Evolutionary conservation across 2,329 filamentous ascomycete genomes (phyloP), one percentile per base, ranked within the genome.

Genomic region (Xylariales sp.): DNA sequence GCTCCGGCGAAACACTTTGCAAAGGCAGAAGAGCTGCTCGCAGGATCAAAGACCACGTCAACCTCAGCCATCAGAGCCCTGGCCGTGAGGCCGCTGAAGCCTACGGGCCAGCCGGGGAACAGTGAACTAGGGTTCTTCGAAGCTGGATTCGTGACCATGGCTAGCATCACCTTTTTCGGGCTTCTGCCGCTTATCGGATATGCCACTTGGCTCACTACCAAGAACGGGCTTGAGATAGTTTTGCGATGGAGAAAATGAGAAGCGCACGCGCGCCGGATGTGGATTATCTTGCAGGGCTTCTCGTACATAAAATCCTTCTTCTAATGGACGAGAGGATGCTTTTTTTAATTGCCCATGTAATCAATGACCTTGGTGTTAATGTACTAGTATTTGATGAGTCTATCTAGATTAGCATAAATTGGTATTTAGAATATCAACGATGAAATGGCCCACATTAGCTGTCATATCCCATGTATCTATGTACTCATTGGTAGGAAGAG

Each of bases 111-210:
- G 44, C 54, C 53, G 2, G 45, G 50, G 20, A 45, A 66, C 38
- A 25, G 46, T 40, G 42, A 56, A 31, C 32, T 71, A 19, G 70
- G 69, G 0, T 73, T 70, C 52, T 74, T 74, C 43, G 66, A 72
- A 41, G 64, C 69, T 41, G 70, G 67, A 0, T 58, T 73, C 23
- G 47, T 72, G 4, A 58, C 57, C 1, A 62, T 62, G 2, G 49
- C 51, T 5, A 48, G 56, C 3, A 31, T 60, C n/a, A 23, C 50
- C 5, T 29, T 59, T 34, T 36, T 32, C 6, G 37, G 41, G 8
- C 21, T 47, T 14, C 19, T 47, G 4, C 42, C 44, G 0, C n/a
- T 42, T 15, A 5, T 45, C 13, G 40, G 43, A 14, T 47, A 45
- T 13, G 41, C 37, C 5, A 37, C 45, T 6, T 47, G 43, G 45